Conservation (phyloP, 257 asterid species). For the Solanum acaule region DNA sequence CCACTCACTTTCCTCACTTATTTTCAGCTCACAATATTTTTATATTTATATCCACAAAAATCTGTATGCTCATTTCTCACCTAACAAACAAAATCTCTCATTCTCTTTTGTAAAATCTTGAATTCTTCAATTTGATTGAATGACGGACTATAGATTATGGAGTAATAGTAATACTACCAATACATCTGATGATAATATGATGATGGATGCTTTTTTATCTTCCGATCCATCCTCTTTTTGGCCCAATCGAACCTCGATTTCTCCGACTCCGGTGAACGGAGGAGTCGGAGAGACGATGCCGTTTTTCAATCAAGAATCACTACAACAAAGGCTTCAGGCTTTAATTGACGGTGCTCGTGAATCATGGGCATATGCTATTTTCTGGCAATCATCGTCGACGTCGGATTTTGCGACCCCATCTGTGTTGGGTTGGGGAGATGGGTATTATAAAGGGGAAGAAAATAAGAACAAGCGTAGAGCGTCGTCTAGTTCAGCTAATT, state of each 20-base stretch:
- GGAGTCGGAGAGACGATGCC: not conserved
- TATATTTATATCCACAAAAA: not conserved
- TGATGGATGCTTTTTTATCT: conserved; percentile 48
- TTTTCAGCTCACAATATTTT: not conserved
- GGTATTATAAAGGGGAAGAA: conserved; percentile 74
- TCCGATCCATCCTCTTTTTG: conserved; percentile 53
- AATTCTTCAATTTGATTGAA: conserved; percentile 11
- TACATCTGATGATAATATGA: conserved; percentile 31
- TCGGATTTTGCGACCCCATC: conserved; percentile 33
- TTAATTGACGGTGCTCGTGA: conserved; percentile 67
- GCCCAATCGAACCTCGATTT: conserved; percentile 2
- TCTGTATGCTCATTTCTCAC: conserved; percentile 3
- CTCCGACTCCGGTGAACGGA: not conserved
- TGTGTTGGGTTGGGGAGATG: conserved; percentile 72
- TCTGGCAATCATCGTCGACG: conserved; percentile 80
- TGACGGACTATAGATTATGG: conserved; percentile 37
- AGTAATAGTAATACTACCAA: not conserved
- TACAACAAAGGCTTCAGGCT: conserved; percentile 66
- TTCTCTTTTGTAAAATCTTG: not conserved
- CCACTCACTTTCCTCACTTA: not conserved
- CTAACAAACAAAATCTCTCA: not conserved
- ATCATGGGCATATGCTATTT: conserved; percentile 85
- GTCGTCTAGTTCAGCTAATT: conserved; percentile 19
- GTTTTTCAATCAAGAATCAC: conserved; percentile 50
- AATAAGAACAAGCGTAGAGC: conserved; percentile 30